Evolutionary conservation across 2,329 filamentous ascomycete species (phyloP), one percentile per base, ranked within the genome.

Genomic region (Fulvia fulva): DNA sequence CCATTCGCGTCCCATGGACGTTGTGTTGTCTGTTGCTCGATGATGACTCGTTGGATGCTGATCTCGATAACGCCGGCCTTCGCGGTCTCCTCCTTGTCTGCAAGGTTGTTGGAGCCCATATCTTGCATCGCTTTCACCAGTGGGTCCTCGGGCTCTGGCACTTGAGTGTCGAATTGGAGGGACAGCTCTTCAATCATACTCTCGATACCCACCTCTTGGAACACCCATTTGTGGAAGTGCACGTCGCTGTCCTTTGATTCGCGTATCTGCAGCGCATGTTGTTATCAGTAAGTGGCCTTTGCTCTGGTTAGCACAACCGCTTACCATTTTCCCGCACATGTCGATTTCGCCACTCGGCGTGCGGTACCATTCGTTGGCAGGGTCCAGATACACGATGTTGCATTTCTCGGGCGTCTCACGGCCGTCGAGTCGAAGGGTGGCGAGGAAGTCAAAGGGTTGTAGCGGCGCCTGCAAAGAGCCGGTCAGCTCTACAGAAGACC

Each of bases 161-260:
- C 49, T 11, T 57, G 19, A 11, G 14, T 43, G 22, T 30, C 41
- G 30, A 25, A 19, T 3, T 19, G 11, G 19, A 62, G 56, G 9
- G 47, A 43, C 6, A 62, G 30, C 1, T 52, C 51, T 19, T 59
- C 57, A 16, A 62, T 21, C 7, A 59, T 34, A 6, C 43, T 45
- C 26, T 62, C 60, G 26, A 62, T 59, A 25, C 60, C 60, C 16
- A 57, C 47, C 21, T 59, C 57, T n/a, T 49, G 45, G 55, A 62
- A 62, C 28, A 55, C 45, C 60, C 57, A 62, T 12, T 34, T 47
- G 53, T 55, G 56, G 19, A 47, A 22, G 5, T 50, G 50, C n/a
- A 51, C 26, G 14, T 26, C 28, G 23, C 56, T 51, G 25, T 58
- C 50, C n/a, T 5, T 26, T 12, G 47, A 50, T 9, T 50, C 47